Percentiles rank a stretch among this genome's conserved stretches.
Evolutionary conservation across 805 yeast species (phyloP).

Genomic region (Ogataea pini): DNA sequence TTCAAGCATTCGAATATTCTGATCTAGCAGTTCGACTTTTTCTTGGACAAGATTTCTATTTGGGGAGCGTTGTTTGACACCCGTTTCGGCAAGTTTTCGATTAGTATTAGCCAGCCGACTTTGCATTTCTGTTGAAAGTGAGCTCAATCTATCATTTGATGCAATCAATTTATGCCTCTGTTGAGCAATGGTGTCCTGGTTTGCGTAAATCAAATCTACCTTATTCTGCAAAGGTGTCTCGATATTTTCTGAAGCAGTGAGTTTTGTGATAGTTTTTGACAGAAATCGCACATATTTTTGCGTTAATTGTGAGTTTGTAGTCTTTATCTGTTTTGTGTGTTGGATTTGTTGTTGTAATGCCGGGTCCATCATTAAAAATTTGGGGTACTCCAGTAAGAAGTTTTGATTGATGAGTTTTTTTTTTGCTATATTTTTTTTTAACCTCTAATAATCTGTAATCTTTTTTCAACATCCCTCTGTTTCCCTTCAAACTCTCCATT

Average conservation of each 20-base stretch:
- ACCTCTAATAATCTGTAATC: no score
- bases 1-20: conserved; percentile 71
- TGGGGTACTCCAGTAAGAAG: no score
- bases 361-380: conserved; percentile 21
- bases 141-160: conserved; percentile 14
- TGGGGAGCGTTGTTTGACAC: conserved; percentile 11
- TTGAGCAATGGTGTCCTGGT: conserved; percentile 28
- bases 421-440: background rate
- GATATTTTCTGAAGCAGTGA: conserved; percentile 16
- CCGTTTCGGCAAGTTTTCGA: conserved; percentile 17
- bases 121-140: conserved; percentile 15
- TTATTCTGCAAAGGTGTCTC: conserved; percentile 27
- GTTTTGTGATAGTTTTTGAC: conserved; percentile 21
- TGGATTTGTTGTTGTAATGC: conserved; percentile 26
- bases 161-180: conserved; percentile 23
- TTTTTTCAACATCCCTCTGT: no score
- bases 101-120: conserved; percentile 17
- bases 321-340: conserved; percentile 25
- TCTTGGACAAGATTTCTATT: conserved; percentile 41
- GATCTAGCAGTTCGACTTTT: conserved; percentile 69
- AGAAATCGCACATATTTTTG: conserved; percentile 26
- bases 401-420: background rate
- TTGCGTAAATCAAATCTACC: conserved; percentile 32
- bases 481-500: no score
- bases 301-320: conserved; percentile 23